Evolutionary conservation across 495 filamentous ascomycete genomes (phyloP).

Genomic region (Hyaloscypha hepaticicola): DNA sequence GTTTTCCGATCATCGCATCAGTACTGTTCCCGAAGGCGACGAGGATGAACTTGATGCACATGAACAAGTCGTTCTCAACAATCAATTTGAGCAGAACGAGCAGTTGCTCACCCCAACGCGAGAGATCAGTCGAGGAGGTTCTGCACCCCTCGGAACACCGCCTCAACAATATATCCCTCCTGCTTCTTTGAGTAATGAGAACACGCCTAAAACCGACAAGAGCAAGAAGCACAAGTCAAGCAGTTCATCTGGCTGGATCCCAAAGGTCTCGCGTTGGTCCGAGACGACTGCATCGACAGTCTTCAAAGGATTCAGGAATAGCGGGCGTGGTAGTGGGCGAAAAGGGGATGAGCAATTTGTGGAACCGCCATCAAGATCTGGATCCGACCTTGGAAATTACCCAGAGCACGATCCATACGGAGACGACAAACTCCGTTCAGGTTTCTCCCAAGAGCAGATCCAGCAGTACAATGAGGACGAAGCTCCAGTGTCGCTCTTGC

Average conservation of each 20-base stretch:
- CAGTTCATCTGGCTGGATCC: constrained; percentile 78
- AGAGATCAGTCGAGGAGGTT: constrained; percentile 52
- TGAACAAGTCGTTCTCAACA: constrained; percentile 41
- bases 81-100: constrained; percentile 46
- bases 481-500: constrained; percentile 61
- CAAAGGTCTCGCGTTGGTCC: constrained; percentile 95
- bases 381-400: constrained; percentile 66
- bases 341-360: constrained; percentile 44
- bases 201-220: constrained; percentile 75
- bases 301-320: constrained; percentile 49
- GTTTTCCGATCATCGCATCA: constrained; percentile 74
- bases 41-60: constrained; percentile 62
- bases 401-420: constrained; percentile 65
- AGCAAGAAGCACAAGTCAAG: constrained; percentile 87
- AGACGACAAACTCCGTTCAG: constrained; percentile 70
- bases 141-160: constrained; percentile 69
- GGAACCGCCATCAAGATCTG: constrained; percentile 60
- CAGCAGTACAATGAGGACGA: constrained; percentile 43
- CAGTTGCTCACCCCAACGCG: constrained; percentile 49
- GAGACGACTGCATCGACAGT: constrained; percentile 83
- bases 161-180: constrained; percentile 60
- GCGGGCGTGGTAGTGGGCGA: constrained; percentile 46
- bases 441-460: constrained; percentile 48
- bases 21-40: constrained; percentile 81
- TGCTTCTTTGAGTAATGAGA: constrained; percentile 64